These are phyloP conservation scores for Candida rishiriensis DNA, from an alignment of 805 yeast species.

Conservation along the genomic window DNA sequence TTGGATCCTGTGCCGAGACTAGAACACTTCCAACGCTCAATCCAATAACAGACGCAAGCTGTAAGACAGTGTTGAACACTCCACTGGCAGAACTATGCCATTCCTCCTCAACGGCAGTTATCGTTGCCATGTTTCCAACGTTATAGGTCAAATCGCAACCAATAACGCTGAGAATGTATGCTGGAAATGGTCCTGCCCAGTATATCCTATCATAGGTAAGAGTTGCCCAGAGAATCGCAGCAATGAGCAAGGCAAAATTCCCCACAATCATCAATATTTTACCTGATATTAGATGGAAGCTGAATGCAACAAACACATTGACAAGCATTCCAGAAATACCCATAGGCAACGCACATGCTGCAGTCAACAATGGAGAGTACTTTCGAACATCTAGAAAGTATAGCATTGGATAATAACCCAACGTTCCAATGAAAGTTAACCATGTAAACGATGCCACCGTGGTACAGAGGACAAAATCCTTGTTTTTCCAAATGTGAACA, in stretches of 20 bases:
- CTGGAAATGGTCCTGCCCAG: conserved; percentile 40
- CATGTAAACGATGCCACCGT: conserved; percentile 29
- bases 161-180: conserved; percentile 30
- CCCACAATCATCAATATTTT: conserved; percentile 29
- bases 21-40: conserved; percentile 34
- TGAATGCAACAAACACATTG: conserved; percentile 35
- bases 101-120: conserved; percentile 29
- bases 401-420: conserved; percentile 31
- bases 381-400: conserved; percentile 34
- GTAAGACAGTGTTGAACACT: conserved; percentile 35
- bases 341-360: conserved; percentile 36
- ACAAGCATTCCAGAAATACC: conserved; percentile 33
- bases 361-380: conserved; percentile 33
- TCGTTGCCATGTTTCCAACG: conserved; percentile 35
- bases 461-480: conserved; percentile 33
- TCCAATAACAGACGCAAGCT: conserved; percentile 34
- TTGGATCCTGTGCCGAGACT: conserved; percentile 24
- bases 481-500: conserved; percentile 32
- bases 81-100: conserved; percentile 39
- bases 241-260: conserved; percentile 23
- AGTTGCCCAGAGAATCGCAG: conserved; percentile 35
- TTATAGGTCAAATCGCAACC: conserved; percentile 41
- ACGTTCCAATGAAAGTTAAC: conserved; percentile 34
- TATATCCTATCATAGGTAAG: conserved; percentile 25
- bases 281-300: conserved; percentile 35